phyloP scores from a whole-genome alignment of 805 yeast genomes.

The Ogataea nakhonphanomensis region DNA sequence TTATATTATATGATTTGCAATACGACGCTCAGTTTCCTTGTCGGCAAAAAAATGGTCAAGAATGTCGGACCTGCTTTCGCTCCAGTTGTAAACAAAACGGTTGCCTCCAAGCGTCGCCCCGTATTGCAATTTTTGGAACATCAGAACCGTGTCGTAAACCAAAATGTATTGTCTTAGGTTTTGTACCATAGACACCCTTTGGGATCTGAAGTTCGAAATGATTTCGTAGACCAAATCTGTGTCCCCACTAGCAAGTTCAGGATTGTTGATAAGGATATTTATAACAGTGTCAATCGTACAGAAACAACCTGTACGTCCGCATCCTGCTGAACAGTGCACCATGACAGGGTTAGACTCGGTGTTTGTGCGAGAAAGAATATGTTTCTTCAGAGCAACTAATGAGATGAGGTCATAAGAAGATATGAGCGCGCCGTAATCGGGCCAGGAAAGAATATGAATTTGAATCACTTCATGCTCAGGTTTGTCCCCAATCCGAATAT shows the following conservation, averaged over 20 bases:
- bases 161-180: constrained; percentile 51
- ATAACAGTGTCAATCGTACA: constrained; percentile 64
- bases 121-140: constrained; percentile 23
- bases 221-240: constrained; percentile 44
- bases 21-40: constrained; percentile 11
- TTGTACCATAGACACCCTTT: constrained; percentile 58
- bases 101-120: constrained; percentile 6
- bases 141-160: constrained; percentile 42
- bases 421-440: constrained; percentile 68
- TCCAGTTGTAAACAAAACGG: constrained; percentile 14
- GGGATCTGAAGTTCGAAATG: constrained; percentile 47
- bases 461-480: constrained; percentile 55
- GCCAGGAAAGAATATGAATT: constrained; percentile 78
- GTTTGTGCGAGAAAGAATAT: constrained; percentile 18
- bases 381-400: constrained; percentile 41
- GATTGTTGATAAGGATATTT: constrained; percentile 32
- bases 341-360: constrained; percentile 45
- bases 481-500: constrained; percentile 34
- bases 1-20: background rate
- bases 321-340: constrained; percentile 95
- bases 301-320: constrained; percentile 93
- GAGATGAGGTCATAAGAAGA: constrained; percentile 56
- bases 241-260: constrained; percentile 10
- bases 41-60: constrained; percentile 17
- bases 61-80: constrained; percentile 11